phyloP scores from a whole-genome alignment of 75 land plant genomes.

The Pinus taeda region DNA sequence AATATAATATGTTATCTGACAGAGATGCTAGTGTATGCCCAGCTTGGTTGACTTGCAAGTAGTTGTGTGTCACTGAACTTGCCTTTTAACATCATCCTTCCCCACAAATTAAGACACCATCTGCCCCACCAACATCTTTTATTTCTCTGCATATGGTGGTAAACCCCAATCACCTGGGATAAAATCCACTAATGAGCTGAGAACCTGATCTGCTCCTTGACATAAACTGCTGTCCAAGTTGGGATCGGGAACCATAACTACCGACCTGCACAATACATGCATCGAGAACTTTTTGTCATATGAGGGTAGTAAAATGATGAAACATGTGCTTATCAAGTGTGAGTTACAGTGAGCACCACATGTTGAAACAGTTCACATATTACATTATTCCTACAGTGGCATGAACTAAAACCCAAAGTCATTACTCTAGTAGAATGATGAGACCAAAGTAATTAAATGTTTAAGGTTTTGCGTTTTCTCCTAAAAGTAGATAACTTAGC shows the following conservation, averaged over 20 bases:
- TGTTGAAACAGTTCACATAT: neutral
- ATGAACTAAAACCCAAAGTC: neutral
- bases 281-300: neutral
- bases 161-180: slow-evolving; percentile 75
- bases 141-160: slow-evolving; percentile 41
- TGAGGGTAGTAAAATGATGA: neutral
- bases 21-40: neutral
- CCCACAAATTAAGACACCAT: neutral
- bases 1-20: neutral
- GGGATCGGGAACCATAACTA: slow-evolving; percentile 91
- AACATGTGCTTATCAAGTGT: neutral
- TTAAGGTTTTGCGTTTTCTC: neutral
- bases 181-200: slow-evolving; percentile 65
- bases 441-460: neutral
- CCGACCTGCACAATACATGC: slow-evolving; percentile 51
- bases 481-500: neutral
- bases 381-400: neutral
- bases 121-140: neutral
- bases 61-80: neutral
- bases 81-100: neutral
- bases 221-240: slow-evolving; percentile 63
- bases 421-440: neutral
- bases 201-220: slow-evolving; percentile 72
- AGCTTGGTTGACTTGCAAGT: neutral
- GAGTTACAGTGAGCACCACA: neutral